A percentile compares a stretch with the other conserved stretches of the same genome.
Conservation (phyloP, 2,329 filamentous ascomycete species). For the Aspergillus sp. region DNA sequence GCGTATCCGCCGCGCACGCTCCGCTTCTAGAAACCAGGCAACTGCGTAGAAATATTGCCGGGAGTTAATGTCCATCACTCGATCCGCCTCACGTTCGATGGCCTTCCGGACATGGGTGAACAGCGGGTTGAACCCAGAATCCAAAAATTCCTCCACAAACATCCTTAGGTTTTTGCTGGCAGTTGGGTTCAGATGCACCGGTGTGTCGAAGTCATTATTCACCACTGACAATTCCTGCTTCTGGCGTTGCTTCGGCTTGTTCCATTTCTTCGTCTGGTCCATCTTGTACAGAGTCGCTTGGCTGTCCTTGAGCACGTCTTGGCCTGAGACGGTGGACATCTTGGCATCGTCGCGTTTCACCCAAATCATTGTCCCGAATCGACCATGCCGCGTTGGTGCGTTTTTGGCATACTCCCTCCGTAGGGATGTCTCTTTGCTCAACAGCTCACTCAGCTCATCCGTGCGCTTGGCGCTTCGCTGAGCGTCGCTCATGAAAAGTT, state of each 20-base stretch:
- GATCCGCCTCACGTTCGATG: slow-evolving; percentile 82
- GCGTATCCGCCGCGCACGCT: slow-evolving; percentile 66
- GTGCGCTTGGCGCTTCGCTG: slow-evolving; percentile 67
- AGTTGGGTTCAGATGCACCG: slow-evolving; percentile 64
- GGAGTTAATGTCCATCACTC: slow-evolving; percentile 72
- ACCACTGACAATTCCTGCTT: slow-evolving; percentile 60
- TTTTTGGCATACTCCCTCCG: slow-evolving; percentile 71
- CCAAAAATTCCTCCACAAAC: slow-evolving; percentile 91
- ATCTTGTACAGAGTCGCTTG: slow-evolving; percentile 78
- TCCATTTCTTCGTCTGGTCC: slow-evolving; percentile 87
- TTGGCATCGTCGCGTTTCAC: slow-evolving; percentile 83
- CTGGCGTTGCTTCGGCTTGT: slow-evolving; percentile 66
- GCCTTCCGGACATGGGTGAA: slow-evolving; percentile 84
- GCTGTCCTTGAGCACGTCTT: slow-evolving; percentile 74
- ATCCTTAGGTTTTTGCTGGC: slow-evolving; percentile 73
- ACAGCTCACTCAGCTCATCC: slow-evolving; percentile 69
- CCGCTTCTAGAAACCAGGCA: slow-evolving; percentile 88
- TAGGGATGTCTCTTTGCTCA: slow-evolving; percentile 83
- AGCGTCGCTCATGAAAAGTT: slow-evolving; percentile 79
- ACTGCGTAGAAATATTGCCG: slow-evolving; percentile 90
- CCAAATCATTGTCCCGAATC: slow-evolving; percentile 98
- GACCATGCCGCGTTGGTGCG: slow-evolving; percentile 82
- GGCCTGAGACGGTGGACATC: slow-evolving; percentile 81
- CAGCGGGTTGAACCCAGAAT: slow-evolving; percentile 90
- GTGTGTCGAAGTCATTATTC: slow-evolving; percentile 71